Conservation (phyloP, 208 protist genomes). For the Acanthamoeba triangularis region DNA sequence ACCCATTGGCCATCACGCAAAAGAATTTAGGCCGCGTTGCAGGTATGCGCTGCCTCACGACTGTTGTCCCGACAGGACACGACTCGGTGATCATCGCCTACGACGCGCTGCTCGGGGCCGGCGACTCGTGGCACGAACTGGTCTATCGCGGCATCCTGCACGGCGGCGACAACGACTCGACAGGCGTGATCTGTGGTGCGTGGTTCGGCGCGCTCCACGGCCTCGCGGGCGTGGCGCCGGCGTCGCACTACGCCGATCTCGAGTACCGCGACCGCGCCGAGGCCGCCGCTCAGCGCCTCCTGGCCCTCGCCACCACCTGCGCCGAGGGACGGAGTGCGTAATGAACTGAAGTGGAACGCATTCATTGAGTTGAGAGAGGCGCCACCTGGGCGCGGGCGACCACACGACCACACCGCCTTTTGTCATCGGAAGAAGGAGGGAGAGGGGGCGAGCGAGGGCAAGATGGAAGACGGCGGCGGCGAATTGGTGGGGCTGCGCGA, state of each 20-base stretch:
- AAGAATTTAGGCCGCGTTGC: not conserved
- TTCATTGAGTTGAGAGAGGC: too few species aligned
- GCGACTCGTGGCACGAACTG: slow-evolving; percentile 69
- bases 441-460: too few species aligned
- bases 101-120: slow-evolving; percentile 78
- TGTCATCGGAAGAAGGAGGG: too few species aligned
- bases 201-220: slow-evolving; percentile 80
- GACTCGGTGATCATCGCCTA: slow-evolving; percentile 80
- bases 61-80: slow-evolving; percentile 47
- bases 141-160: slow-evolving; percentile 74
- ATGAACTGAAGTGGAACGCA: too few species aligned
- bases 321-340: too few species aligned
- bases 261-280: slow-evolving; percentile 66
- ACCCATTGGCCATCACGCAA: not conserved
- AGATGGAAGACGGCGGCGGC: not conserved
- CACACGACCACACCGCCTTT: too few species aligned
- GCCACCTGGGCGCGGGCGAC: too few species aligned
- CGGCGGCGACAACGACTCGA: slow-evolving; percentile 80
- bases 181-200: slow-evolving; percentile 65
- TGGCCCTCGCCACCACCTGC: not conserved
- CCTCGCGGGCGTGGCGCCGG: slow-evolving; percentile 65
- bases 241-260: slow-evolving; percentile 50
- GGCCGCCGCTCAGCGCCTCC: slow-evolving; percentile 15
- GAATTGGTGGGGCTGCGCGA: not conserved
- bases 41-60: too few species aligned